phyloP scores from a whole-genome alignment of 768 basidiomycete species.

The Mycena capillaripes region DNA sequence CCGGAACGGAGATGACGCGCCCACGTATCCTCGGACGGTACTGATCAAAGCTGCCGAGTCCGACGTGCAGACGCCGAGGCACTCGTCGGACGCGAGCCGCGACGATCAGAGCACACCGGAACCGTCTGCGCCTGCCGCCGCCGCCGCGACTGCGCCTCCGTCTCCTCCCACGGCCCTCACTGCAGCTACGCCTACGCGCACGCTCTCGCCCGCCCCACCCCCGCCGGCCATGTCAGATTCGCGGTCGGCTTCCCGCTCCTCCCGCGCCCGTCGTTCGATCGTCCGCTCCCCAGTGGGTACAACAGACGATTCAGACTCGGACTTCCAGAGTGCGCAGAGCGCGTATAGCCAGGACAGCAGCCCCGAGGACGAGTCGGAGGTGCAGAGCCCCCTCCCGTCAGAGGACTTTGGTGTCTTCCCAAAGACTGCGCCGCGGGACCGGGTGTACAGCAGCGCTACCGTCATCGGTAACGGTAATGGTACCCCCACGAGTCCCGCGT shows the following conservation, averaged over 20 bases:
- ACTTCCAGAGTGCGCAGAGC: constrained; percentile 92
- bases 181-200: background rate
- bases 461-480: constrained; percentile 45
- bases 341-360: constrained; percentile 62
- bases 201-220: background rate
- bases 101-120: constrained; percentile 53
- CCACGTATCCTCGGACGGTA: constrained; percentile 44
- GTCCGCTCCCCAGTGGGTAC: constrained; percentile 43
- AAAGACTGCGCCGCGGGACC: constrained; percentile 55
- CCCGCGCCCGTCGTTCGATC: background rate
- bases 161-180: constrained; percentile 12
- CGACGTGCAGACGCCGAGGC: constrained; percentile 51
- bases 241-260: constrained; percentile 22
- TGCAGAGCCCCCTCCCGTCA: constrained; percentile 30
- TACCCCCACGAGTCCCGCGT: constrained; percentile 50
- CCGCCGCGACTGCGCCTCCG: constrained; percentile 30
- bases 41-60: constrained; percentile 50
- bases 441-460: constrained; percentile 71
- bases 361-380: constrained; percentile 44
- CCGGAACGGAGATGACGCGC: constrained; percentile 43
- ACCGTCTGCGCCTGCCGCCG: constrained; percentile 34
- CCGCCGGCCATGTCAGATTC: constrained; percentile 11
- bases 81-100: constrained; percentile 50
- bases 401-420: constrained; percentile 45
- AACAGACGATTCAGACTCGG: constrained; percentile 85